Evolutionary conservation across 2,329 filamentous ascomycete genomes (phyloP).

Genomic region (Arthrobotrys conoides): DNA sequence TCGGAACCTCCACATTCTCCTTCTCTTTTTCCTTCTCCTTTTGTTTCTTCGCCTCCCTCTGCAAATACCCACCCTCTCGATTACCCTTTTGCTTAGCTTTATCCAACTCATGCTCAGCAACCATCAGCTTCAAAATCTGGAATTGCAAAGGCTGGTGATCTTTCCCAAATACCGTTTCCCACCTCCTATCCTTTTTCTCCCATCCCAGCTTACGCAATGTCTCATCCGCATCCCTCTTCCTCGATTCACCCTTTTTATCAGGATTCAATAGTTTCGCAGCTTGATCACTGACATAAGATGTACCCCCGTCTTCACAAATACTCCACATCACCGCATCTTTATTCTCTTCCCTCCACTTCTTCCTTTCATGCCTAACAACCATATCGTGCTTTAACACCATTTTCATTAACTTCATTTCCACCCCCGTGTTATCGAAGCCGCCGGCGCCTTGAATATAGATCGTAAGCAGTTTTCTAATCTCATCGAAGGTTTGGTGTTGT

Average conservation of each 20-base stretch:
- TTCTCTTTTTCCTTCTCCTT: background rate
- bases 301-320: background rate
- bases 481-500: background rate
- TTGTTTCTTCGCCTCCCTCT: background rate
- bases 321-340: background rate
- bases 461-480: no score
- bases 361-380: background rate
- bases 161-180: background rate
- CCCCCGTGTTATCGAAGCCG: no score
- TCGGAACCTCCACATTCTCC: background rate
- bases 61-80: no score
- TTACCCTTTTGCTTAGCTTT: no score
- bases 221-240: background rate
- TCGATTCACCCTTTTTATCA: background rate
- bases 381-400: constrained; percentile 2
- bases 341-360: background rate
- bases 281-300: background rate
- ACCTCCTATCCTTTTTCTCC: background rate
- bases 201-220: background rate
- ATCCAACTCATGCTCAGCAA: no score
- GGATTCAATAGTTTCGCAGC: background rate
- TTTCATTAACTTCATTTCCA: background rate
- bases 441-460: no score
- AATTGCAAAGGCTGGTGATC: no score
- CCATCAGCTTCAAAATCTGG: no score